These are phyloP conservation scores for Paragyromitra xinjiangensis DNA, from an alignment of 495 filamentous ascomycete species.

Conservation along the genomic window DNA sequence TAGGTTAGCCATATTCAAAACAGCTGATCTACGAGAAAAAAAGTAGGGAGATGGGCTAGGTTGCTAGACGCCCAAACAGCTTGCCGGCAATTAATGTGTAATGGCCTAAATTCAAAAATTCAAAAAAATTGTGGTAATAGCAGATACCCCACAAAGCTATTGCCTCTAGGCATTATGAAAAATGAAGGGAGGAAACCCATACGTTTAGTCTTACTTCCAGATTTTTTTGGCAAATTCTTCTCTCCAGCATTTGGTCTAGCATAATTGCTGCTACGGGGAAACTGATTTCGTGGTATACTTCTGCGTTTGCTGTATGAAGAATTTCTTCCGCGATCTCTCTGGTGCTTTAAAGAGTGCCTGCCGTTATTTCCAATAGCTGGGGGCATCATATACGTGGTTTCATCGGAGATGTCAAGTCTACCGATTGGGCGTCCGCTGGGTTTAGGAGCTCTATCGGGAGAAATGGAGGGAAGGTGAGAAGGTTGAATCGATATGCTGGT, in stretches of 20 bases:
- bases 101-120: slow-evolving; percentile 8
- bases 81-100: slow-evolving; percentile 4
- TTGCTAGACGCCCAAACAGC: neutral
- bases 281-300: slow-evolving; percentile 3
- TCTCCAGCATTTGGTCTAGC: neutral
- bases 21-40: slow-evolving; percentile 12
- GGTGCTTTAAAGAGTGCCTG: slow-evolving; percentile 3
- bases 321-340: neutral
- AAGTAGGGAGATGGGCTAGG: neutral
- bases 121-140: neutral
- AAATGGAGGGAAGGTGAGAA: slow-evolving; percentile 25
- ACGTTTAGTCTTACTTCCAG: slow-evolving; percentile 7
- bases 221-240: neutral
- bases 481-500: slow-evolving; percentile 22
- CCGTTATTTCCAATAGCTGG: slow-evolving; percentile 13
- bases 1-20: slow-evolving; percentile 34
- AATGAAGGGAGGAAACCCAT: slow-evolving; percentile 24
- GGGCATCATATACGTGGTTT: slow-evolving; percentile 48
- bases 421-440: slow-evolving; percentile 19
- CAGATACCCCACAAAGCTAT: neutral
- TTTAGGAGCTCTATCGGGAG: slow-evolving; percentile 17
- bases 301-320: neutral
- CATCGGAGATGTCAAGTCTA: slow-evolving; percentile 51
- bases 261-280: neutral
- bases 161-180: neutral